Conservation (phyloP, 2,329 filamentous ascomycete genomes). For the Pseudocercospora pini-densiflorae region DNA sequence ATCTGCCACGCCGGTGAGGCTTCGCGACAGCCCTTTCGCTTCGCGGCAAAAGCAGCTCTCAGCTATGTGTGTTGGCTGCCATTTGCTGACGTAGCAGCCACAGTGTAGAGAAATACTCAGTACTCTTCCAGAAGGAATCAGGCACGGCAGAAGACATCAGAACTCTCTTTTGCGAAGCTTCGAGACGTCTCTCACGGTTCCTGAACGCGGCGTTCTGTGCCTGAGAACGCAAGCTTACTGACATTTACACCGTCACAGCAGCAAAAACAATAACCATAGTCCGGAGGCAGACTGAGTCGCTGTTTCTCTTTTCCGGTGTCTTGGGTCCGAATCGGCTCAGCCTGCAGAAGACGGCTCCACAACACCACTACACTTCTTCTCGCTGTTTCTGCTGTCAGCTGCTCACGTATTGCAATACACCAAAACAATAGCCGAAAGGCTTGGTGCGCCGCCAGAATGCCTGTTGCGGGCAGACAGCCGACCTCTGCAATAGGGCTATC, state of each 20-base stretch:
- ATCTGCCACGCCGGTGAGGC: constrained; percentile 1
- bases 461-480: constrained; percentile 9
- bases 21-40: not conserved
- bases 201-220: not conserved
- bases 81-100: constrained; percentile 7
- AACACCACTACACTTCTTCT: constrained; percentile 25
- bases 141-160: constrained; percentile 1
- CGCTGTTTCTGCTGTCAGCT: constrained; percentile 18
- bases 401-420: constrained; percentile 17
- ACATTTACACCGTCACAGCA: not conserved
- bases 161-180: constrained; percentile 6
- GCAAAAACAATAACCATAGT: constrained; percentile 4
- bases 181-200: not conserved
- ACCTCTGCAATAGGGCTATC: not conserved
- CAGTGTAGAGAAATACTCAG: not conserved
- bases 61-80: not conserved
- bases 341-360: constrained; percentile 18
- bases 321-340: constrained; percentile 1
- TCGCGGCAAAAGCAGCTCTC: not conserved
- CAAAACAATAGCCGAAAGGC: constrained; percentile 18
- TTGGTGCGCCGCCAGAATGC: constrained; percentile 17
- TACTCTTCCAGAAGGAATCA: not conserved
- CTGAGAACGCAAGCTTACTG: not conserved
- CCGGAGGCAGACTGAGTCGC: not conserved
- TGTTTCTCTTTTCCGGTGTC: not conserved